Percentiles rank a stretch among this genome's conserved stretches.
Evolutionary conservation across 148 eudicot genomes (phyloP).

Genomic region (Diospyros kaki): DNA sequence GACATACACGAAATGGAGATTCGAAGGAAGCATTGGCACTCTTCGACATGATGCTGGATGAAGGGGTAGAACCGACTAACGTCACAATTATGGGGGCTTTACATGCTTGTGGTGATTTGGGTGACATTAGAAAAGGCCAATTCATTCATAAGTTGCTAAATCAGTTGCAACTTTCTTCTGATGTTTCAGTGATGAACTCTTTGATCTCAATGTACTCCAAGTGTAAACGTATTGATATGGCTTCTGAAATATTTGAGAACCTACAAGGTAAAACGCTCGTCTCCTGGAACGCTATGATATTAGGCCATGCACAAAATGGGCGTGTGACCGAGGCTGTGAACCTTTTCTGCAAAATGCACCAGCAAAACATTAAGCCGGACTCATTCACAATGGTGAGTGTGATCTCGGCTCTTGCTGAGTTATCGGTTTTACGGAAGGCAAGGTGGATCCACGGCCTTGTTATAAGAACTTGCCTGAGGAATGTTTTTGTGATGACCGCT

Average conservation of each 20-base stretch:
- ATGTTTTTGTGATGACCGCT: conserved; percentile 74
- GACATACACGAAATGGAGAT: conserved; percentile 55
- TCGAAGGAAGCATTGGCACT: conserved; percentile 58
- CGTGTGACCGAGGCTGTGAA: conserved; percentile 49
- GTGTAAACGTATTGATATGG: conserved; percentile 61
- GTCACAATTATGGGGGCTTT: conserved; percentile 74
- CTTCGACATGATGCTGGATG: conserved; percentile 59
- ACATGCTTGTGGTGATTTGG: conserved; percentile 62
- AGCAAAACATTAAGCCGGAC: conserved; percentile 42
- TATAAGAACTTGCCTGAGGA: conserved; percentile 48
- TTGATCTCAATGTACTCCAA: conserved; percentile 85
- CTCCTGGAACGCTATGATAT: conserved; percentile 86
- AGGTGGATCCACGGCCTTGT: conserved; percentile 83
- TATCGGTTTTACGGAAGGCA: conserved; percentile 66
- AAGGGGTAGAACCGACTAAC: conserved; percentile 62
- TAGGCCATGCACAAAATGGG: conserved; percentile 76
- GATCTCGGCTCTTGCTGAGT: conserved; percentile 75
- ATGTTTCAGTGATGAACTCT: conserved; percentile 67
- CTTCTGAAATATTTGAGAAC: conserved; percentile 46
- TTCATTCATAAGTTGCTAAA: conserved; percentile 38
- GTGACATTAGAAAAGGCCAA: conserved; percentile 56
- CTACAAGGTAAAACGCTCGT: conserved; percentile 57
- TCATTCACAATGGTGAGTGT: conserved; percentile 84
- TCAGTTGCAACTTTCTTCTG: conserved; percentile 36
- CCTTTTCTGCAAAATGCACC: conserved; percentile 45